Base-by-base conservation (phyloP, 2,329 filamentous ascomycete species). In the Coniochaeta sp. region DNA sequence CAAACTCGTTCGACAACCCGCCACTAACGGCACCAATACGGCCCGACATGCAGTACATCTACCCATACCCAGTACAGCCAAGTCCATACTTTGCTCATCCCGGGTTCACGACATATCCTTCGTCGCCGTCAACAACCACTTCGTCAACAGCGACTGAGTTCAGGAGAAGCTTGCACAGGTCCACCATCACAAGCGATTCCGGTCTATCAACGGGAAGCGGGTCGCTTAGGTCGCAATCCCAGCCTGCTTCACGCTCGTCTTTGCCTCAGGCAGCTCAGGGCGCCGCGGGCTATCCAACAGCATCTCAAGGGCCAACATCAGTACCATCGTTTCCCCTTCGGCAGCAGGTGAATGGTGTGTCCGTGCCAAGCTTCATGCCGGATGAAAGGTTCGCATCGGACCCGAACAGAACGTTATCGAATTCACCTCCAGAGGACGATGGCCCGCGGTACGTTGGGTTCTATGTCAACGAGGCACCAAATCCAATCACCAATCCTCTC, bases 201-300 rank as follows among this genome's bases (percentile, higher is more conserved):
- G 72, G 72, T 9, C 61, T 68, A 16, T 66, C 71, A 32, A 66
- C 73, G 49, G 72, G 79, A 24, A 78, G 71, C 51, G 79, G 81
- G 57, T 71, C 79, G n/a, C 64, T 83, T 55, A 75, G 82, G 56
- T 86, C 82, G 24, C 82, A 86, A 62, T 85, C 82, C n/a, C 82
- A 85, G 61, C 82, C 82, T 22, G 81, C 82, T 2, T 76, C 79
- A 30, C 71, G 79, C 28, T 62, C 61, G 3, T 61, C 70, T 3
- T 64, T 69, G 57, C 54, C 57, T 59, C 65, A 46, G n/a, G 45
- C 24, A 22, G 26, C 8, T 48, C 45, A 48, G 45, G 45, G 14
- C 45, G 20, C 45, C 45, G 1, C 45, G 51, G 60, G 53, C 30
- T 64, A 66, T 52, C 63, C 58, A 9, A 58, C 62, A 52, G 51